These are phyloP conservation scores for Fusarium odoratissimum DNA, from an alignment of 2,329 filamentous ascomycete species.

Conservation along the genomic window DNA sequence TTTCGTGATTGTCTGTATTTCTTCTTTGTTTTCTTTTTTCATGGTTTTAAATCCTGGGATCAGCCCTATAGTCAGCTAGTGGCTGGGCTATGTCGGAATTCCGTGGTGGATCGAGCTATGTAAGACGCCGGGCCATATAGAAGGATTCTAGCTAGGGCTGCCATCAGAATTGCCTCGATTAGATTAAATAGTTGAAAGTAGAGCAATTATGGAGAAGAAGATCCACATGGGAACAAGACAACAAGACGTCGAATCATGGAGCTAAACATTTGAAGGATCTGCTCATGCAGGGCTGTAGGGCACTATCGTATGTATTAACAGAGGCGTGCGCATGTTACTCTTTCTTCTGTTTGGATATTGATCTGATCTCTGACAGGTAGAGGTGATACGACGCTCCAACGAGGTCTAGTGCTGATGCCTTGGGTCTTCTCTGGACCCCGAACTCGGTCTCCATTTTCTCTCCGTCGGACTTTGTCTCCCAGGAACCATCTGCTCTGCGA, in stretches of 20 bases:
- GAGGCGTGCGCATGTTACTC: neutral
- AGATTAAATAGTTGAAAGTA: neutral
- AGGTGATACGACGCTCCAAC: slow-evolving; percentile 2
- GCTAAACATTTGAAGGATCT: neutral
- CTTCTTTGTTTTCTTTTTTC: neutral
- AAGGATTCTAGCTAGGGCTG: neutral
- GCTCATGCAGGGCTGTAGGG: slow-evolving; percentile 4
- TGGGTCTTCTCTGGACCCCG: neutral
- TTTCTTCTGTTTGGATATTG: neutral
- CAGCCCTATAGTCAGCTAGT: slow-evolving; percentile 29
- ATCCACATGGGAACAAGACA: slow-evolving; percentile 4
- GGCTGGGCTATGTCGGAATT: slow-evolving; percentile 22
- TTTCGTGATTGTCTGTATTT: neutral
- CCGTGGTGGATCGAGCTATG: neutral
- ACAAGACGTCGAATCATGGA: neutral
- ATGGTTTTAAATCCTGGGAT: slow-evolving; percentile 5
- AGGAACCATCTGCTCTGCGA: slow-evolving; percentile 32
- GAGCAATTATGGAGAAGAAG: neutral
- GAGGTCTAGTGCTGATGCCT: slow-evolving; percentile 33
- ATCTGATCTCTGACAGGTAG: slow-evolving; percentile 9
- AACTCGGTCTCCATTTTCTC: slow-evolving; percentile 6
- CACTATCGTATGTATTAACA: neutral
- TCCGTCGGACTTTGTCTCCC: slow-evolving; percentile 3
- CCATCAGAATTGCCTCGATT: neutral
- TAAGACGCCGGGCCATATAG: neutral